Evolutionary conservation across 2,329 filamentous ascomycete genomes (phyloP).

Genomic region (Thelonectria olida): DNA sequence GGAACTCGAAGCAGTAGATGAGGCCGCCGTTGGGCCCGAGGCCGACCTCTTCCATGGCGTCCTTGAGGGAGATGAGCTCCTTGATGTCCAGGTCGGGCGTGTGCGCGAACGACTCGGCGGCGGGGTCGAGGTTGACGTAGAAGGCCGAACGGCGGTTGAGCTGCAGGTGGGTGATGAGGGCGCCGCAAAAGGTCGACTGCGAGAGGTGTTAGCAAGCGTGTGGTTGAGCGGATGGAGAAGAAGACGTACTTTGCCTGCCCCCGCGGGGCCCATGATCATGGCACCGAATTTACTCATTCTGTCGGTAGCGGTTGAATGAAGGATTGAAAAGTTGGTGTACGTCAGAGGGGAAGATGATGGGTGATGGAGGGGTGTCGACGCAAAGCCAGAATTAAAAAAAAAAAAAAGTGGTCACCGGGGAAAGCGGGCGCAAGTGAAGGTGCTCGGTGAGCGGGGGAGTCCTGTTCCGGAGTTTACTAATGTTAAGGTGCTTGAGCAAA

Average conservation of each 20-base stretch:
- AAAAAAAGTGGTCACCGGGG: slow-evolving; percentile 1
- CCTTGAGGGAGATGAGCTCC: slow-evolving; percentile 90
- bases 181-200: slow-evolving; percentile 91
- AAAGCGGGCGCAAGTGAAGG: slow-evolving; percentile 1
- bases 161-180: slow-evolving; percentile 91
- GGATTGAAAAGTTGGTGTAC: slow-evolving; percentile 10
- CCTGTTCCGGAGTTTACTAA: neutral
- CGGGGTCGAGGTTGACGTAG: slow-evolving; percentile 98
- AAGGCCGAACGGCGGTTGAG: slow-evolving; percentile 93
- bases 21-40: slow-evolving; percentile 91
- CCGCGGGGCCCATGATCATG: slow-evolving; percentile 95
- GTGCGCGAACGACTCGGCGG: slow-evolving; percentile 92
- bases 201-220: slow-evolving; percentile 13
- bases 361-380: neutral
- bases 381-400: neutral
- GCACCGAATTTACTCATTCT: slow-evolving; percentile 93
- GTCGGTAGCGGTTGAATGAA: slow-evolving; percentile 19
- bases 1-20: slow-evolving; percentile 96
- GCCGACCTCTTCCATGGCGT: slow-evolving; percentile 95
- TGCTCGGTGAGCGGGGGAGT: slow-evolving; percentile 13
- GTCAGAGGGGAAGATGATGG: neutral
- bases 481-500: too few relatives aligned
- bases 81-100: slow-evolving; percentile 94
- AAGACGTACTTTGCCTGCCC: slow-evolving; percentile 81
- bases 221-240: neutral